Percentiles rank a stretch among this genome's conserved stretches.
These are phyloP conservation scores for Aspergillus sp. DNA, from an alignment of 2,329 filamentous ascomycete genomes.

Conservation along the genomic window DNA sequence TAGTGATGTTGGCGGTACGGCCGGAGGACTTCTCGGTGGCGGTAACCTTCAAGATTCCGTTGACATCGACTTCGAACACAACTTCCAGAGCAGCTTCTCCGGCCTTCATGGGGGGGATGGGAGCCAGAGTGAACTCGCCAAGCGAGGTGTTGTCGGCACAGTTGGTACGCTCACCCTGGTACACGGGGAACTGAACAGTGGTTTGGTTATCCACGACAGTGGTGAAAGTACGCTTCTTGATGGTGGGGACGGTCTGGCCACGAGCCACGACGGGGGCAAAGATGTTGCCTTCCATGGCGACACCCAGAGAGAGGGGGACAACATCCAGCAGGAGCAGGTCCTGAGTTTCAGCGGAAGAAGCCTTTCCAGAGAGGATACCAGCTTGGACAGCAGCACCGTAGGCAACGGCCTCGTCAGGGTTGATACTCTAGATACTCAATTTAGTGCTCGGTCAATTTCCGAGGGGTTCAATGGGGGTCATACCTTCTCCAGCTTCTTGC, in stretches of 20 bases:
- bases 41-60: constrained; percentile 99
- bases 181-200: constrained; percentile 88
- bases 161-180: constrained; percentile 95
- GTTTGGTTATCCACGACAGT: constrained; percentile 68
- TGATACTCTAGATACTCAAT: constrained; percentile 67
- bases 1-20: constrained; percentile 98
- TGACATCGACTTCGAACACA: constrained; percentile 99
- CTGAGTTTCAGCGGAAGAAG: constrained; percentile 87
- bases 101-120: constrained; percentile 81
- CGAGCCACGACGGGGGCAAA: constrained; percentile 90
- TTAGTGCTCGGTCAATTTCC: background rate
- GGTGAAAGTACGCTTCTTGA: constrained; percentile 89
- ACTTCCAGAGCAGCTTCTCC: constrained; percentile 96
- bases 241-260: constrained; percentile 71
- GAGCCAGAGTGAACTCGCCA: constrained; percentile 94
- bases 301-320: constrained; percentile 92
- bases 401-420: constrained; percentile 98
- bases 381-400: constrained; percentile 99
- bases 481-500: constrained; percentile 98
- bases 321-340: constrained; percentile 97
- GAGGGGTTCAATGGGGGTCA: background rate
- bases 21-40: constrained; percentile 99
- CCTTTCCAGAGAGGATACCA: constrained; percentile 97
- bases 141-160: constrained; percentile 98
- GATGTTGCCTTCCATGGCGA: constrained; percentile 99